Evolutionary conservation across 1,284 basidiomycete genomes (phyloP).

Genomic region (Porogramme epimiltina): DNA sequence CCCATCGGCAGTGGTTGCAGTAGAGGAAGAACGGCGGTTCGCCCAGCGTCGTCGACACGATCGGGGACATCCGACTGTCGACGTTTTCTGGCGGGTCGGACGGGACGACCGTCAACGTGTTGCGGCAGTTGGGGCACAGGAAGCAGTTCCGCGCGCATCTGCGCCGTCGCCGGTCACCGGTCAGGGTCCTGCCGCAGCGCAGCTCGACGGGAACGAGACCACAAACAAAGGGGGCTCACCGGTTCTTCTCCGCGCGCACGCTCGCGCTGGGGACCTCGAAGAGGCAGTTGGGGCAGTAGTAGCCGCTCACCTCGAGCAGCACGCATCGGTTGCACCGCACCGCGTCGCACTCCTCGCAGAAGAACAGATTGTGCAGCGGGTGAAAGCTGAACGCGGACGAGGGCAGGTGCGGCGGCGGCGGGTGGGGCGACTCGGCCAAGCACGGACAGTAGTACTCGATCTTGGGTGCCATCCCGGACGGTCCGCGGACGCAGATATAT

Average conservation of each 20-base stretch:
- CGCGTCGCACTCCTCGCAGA: constrained; percentile 98
- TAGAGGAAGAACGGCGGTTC: constrained; percentile 90
- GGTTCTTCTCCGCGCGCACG: constrained; percentile 93
- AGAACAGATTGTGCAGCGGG: constrained; percentile 85
- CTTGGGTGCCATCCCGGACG: constrained; percentile 39
- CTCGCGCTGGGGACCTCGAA: constrained; percentile 98
- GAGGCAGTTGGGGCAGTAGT: constrained; percentile 98
- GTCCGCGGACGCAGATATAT: too few relatives aligned
- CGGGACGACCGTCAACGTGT: constrained; percentile 86
- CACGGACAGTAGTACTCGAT: constrained; percentile 77
- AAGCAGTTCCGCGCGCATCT: constrained; percentile 99
- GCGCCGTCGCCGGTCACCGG: not conserved
- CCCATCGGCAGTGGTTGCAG: constrained; percentile 95
- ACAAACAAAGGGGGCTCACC: constrained; percentile 47
- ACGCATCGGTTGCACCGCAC: constrained; percentile 93
- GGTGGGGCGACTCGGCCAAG: constrained; percentile 57
- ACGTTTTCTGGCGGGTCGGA: constrained; percentile 77
- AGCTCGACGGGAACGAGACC: not conserved
- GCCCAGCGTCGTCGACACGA: constrained; percentile 60
- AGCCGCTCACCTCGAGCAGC: constrained; percentile 90
- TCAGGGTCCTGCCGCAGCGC: not conserved
- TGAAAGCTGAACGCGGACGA: constrained; percentile 81
- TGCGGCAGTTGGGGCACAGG: constrained; percentile 89
- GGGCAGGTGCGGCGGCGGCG: constrained; percentile 73
- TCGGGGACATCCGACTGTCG: constrained; percentile 49